phyloP scores from a whole-genome alignment of 2,329 filamentous ascomycete genomes.

The Colletotrichum sublineola region DNA sequence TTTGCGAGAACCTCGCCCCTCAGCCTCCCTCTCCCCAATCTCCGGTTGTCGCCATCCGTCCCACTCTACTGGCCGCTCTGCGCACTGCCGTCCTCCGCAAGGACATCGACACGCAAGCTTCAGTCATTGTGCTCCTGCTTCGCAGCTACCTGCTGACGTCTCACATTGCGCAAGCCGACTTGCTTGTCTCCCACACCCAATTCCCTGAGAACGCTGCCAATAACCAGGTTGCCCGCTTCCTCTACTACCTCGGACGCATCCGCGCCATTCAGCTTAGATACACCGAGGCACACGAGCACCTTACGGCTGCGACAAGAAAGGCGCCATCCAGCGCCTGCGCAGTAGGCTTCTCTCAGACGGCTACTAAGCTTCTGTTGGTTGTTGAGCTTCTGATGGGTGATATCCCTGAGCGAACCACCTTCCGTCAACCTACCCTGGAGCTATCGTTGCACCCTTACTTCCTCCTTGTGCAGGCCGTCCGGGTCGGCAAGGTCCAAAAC shows the following conservation, averaged over 20 bases:
- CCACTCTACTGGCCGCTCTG: slow-evolving; percentile 87
- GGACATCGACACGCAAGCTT: slow-evolving; percentile 96
- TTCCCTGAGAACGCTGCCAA: slow-evolving; percentile 96
- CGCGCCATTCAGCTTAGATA: slow-evolving; percentile 96
- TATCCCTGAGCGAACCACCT: slow-evolving; percentile 94
- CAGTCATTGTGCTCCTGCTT: slow-evolving; percentile 93
- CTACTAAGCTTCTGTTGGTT: slow-evolving; percentile 95
- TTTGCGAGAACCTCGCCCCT: slow-evolving; percentile 91
- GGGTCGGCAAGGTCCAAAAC: slow-evolving; percentile 94
- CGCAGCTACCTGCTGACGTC: slow-evolving; percentile 97
- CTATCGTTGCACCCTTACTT: slow-evolving; percentile 92
- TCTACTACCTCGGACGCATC: slow-evolving; percentile 97
- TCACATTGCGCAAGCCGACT: slow-evolving; percentile 95
- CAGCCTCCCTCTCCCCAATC: slow-evolving; percentile 91
- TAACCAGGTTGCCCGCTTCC: slow-evolving; percentile 96
- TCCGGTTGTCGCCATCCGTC: slow-evolving; percentile 87
- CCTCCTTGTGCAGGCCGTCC: slow-evolving; percentile 92
- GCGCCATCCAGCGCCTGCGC: slow-evolving; percentile 91
- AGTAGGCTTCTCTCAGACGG: slow-evolving; percentile 94
- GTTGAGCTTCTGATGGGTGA: slow-evolving; percentile 99
- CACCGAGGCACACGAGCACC: slow-evolving; percentile 94
- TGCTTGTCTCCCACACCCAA: slow-evolving; percentile 94
- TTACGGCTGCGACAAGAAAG: slow-evolving; percentile 94
- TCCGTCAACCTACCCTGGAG: slow-evolving; percentile 91
- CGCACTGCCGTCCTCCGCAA: slow-evolving; percentile 96